These are phyloP conservation scores for Peronospora belbahrii DNA, from an alignment of 352 stramenopile genomes.

Conservation along the genomic window DNA sequence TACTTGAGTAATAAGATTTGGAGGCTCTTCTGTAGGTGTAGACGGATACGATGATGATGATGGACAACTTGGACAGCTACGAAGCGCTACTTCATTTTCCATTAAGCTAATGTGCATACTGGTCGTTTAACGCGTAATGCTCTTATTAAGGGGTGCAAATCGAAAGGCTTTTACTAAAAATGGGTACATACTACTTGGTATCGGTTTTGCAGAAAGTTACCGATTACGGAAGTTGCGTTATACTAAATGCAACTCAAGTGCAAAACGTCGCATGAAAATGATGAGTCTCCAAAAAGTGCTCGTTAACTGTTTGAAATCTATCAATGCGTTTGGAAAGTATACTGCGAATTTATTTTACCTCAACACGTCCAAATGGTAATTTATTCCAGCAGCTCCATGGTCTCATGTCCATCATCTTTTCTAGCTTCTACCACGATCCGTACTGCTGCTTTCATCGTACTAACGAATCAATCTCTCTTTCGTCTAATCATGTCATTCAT, in stretches of 20 bases:
- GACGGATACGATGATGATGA: too few relatives aligned
- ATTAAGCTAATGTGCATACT: conserved; percentile 29
- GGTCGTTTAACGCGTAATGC: conserved; percentile 12
- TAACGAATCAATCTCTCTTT: conserved; percentile 23
- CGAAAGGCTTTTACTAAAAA: too few relatives aligned
- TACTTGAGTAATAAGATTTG: conserved; percentile 1
- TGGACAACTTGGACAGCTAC: conserved; percentile 6
- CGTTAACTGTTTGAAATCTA: too few relatives aligned
- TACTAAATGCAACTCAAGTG: too few relatives aligned
- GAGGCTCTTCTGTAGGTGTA: conserved; percentile 12
- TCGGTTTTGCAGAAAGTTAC: too few relatives aligned
- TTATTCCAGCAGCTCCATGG: background rate
- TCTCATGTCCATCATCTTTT: background rate
- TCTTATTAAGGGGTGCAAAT: conserved; percentile 18
- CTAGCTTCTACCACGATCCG: background rate
- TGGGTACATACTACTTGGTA: too few relatives aligned
- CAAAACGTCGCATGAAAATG: too few relatives aligned
- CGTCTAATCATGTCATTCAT: conserved; percentile 26
- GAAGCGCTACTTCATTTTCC: conserved; percentile 21
- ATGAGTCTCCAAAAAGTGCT: too few relatives aligned
- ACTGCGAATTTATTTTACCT: too few relatives aligned
- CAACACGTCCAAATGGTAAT: too few relatives aligned
- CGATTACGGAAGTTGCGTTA: too few relatives aligned
- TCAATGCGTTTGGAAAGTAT: too few relatives aligned
- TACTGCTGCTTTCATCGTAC: conserved; percentile 1